Evolutionary conservation across 306 rosid genomes (phyloP).

Genomic region (Prunus padus): DNA sequence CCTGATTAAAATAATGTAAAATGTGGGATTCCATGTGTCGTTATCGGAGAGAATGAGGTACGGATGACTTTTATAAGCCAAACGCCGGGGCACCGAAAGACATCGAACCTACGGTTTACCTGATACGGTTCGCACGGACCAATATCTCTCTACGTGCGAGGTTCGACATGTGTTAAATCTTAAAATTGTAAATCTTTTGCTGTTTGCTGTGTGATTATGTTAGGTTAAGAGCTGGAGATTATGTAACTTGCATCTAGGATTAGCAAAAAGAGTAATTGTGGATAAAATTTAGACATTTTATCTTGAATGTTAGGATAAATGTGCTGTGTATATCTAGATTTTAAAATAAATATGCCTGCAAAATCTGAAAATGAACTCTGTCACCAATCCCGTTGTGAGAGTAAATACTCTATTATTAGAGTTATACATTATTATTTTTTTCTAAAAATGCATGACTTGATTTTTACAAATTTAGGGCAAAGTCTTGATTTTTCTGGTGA

Average conservation of each 20-base stretch:
- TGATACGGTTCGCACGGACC: conserved; percentile 42
- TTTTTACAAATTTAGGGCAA: too few species aligned
- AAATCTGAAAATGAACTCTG: too few species aligned
- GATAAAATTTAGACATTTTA: neutral
- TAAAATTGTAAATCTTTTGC: neutral
- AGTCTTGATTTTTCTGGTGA: too few species aligned
- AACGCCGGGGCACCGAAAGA: neutral
- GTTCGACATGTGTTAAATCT: neutral
- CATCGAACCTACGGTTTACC: conserved; percentile 4
- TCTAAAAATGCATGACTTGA: too few species aligned
- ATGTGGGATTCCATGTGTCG: conserved; percentile 44
- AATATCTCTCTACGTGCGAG: neutral
- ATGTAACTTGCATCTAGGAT: neutral
- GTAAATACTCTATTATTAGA: too few species aligned
- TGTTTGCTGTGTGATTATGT: neutral
- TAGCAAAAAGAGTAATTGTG: neutral
- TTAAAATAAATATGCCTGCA: too few species aligned
- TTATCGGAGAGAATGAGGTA: conserved; percentile 31
- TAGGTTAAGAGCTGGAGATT: neutral
- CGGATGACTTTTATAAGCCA: neutral
- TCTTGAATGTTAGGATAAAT: neutral
- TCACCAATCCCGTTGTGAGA: too few species aligned
- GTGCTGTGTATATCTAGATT: neutral
- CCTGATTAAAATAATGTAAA: neutral
- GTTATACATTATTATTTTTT: too few species aligned